Base-by-base conservation (phyloP, 306 rosid species). In the Cucurbita maxima region DNA sequence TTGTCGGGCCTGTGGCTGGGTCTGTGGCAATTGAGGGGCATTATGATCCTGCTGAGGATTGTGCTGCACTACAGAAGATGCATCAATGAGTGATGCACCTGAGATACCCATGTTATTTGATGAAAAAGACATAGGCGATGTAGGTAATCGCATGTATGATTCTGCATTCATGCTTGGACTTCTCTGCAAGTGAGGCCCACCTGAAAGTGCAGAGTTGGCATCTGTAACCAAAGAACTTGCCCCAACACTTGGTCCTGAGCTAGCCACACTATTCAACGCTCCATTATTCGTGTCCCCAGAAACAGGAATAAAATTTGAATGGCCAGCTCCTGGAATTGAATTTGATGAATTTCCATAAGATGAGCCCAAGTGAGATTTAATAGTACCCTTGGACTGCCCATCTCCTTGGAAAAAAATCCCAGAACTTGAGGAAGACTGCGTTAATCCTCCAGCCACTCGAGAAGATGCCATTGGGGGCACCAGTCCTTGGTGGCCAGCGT, bases 331-430 rank as follows among this genome's bases (percentile, higher is more conserved):
- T 12, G 87, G 95, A 73, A 87, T 79, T 15, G 87, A 83, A 78
- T 84, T 89, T 72, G 96, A 86, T 38, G 96, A 77, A 84, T 94
- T 94, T 75, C 88, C 92, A 72, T 86, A 88, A 70, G 89, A 87
- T 8, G 98, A 87, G 84, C 88, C 88, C 82, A 94, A 86, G 87
- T 84, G 97, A 82, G 98, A 90, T 81, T 90, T 86, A 81, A 86
- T 87, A 66, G 81, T 76, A 79, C 78, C 89, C 81, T 88, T 96
- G 34, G 95, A 86, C 69, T 86, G 92, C 81, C 92, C 90, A 72
- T 91, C 96, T 81, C 96, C 96, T 86, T 94, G 99, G 80, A 86
- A 94, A 89, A 94, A 94, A 82, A 94, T 94, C 80, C 99, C 99
- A 78, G 97, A 94, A 82, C 86, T 85, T 64, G 91, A 84, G 44